These are phyloP conservation scores for Pseudomonodictys pantanalensis DNA, from an alignment of 495 filamentous ascomycete genomes.

Conservation along the genomic window DNA sequence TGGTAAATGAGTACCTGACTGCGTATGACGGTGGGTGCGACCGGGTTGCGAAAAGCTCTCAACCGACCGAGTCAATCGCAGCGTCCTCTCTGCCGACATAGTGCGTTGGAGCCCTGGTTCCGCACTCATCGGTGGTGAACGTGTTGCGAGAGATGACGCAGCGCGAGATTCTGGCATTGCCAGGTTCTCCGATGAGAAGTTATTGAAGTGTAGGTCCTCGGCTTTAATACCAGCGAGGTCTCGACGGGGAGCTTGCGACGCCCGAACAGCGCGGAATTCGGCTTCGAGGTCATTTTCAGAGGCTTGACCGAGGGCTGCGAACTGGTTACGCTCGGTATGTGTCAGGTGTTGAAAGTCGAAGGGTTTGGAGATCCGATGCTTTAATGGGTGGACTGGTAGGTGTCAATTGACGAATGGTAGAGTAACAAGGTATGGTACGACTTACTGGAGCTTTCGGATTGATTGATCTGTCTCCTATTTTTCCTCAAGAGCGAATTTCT, in stretches of 20 bases:
- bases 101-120: neutral
- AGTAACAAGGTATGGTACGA: neutral
- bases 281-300: constrained; percentile 61
- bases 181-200: constrained; percentile 57
- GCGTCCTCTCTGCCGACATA: neutral
- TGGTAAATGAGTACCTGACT: constrained; percentile 28
- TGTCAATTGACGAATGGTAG: constrained; percentile 13
- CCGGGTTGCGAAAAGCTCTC: constrained; percentile 37
- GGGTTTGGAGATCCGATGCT: constrained; percentile 66
- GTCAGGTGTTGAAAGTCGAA: constrained; percentile 88
- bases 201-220: constrained; percentile 62
- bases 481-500: constrained; percentile 28
- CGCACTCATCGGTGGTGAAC: constrained; percentile 19
- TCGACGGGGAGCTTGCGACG: constrained; percentile 61
- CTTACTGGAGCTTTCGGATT: constrained; percentile 20
- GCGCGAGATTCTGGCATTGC: constrained; percentile 10
- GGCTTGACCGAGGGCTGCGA: constrained; percentile 56
- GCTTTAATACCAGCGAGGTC: constrained; percentile 62
- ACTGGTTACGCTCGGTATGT: constrained; percentile 65
- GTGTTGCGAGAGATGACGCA: constrained; percentile 1
- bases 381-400: constrained; percentile 46
- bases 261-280: constrained; percentile 65
- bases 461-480: constrained; percentile 4
- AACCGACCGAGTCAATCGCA: constrained; percentile 26
- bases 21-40: constrained; percentile 27